These are phyloP conservation scores for Neurospora intermedia DNA, from an alignment of 495 filamentous ascomycete species.

Conservation along the genomic window DNA sequence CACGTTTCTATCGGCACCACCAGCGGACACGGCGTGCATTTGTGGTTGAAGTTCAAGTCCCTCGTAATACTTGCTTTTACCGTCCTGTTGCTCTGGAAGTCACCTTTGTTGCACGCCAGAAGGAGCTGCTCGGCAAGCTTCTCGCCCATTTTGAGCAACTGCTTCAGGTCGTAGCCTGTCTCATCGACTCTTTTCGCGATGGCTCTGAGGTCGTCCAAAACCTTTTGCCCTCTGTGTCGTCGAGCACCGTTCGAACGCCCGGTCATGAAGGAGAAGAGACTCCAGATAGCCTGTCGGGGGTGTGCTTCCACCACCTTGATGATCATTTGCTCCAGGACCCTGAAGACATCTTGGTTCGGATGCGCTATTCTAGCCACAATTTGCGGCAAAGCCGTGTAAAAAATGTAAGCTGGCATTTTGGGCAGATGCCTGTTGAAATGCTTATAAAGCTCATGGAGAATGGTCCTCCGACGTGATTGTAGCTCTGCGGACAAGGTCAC, in stretches of 20 bases:
- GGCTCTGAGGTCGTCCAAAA: constrained; percentile 34
- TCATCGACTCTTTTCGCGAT: constrained; percentile 26
- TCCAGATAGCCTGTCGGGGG: constrained; percentile 92
- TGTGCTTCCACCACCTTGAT: constrained; percentile 66
- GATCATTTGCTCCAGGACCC: constrained; percentile 65
- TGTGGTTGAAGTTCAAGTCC: constrained; percentile 75
- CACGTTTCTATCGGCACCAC: constrained; percentile 82
- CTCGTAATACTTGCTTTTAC: constrained; percentile 56
- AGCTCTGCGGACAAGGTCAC: constrained; percentile 54
- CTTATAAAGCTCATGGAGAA: constrained; percentile 59
- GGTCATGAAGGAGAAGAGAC: constrained; percentile 68
- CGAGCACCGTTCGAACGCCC: constrained; percentile 37
- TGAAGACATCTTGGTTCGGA: constrained; percentile 63
- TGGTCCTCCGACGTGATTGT: constrained; percentile 40
- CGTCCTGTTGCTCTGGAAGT: constrained; percentile 54
- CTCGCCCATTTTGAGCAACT: constrained; percentile 65
- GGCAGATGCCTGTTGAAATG: constrained; percentile 63
- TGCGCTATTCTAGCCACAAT: constrained; percentile 88
- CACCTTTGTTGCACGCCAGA: constrained; percentile 64
- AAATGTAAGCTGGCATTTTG: constrained; percentile 72
- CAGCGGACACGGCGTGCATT: constrained; percentile 66
- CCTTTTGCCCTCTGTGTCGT: constrained; percentile 37
- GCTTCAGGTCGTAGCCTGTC: constrained; percentile 43
- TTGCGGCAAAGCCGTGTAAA: constrained; percentile 88
- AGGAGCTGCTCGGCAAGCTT: constrained; percentile 78